Percentiles rank a stretch among this genome's conserved stretches.
phyloP scores from a whole-genome alignment of 1,284 basidiomycete species.

The Polyporus tsugae region DNA sequence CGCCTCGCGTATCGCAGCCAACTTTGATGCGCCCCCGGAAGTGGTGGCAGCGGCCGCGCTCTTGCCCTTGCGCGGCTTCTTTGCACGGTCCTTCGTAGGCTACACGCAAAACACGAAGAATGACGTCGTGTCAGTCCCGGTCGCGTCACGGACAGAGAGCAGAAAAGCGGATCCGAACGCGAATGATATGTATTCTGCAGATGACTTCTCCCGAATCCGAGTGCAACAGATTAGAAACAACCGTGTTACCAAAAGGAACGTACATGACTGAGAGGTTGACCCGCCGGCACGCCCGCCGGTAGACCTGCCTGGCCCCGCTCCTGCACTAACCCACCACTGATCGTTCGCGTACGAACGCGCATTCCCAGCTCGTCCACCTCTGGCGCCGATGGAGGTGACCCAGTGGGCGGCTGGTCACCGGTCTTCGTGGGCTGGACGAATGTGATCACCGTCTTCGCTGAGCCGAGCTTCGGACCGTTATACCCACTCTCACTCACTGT shows the following conservation, averaged over 20 bases:
- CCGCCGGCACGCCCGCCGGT: constrained; percentile 48
- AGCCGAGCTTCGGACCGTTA: constrained; percentile 47
- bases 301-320: constrained; percentile 37
- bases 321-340: constrained; percentile 35
- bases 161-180: constrained; percentile 33
- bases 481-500: constrained; percentile 36
- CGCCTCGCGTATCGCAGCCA: constrained; percentile 25
- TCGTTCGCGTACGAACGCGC: constrained; percentile 46
- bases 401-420: constrained; percentile 46
- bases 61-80: constrained; percentile 64
- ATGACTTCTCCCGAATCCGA: constrained; percentile 18
- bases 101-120: constrained; percentile 43
- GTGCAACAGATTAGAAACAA: constrained; percentile 32
- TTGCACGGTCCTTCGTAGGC: constrained; percentile 76
- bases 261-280: constrained; percentile 81
- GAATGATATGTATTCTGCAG: constrained; percentile 13
- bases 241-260: constrained; percentile 75
- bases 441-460: constrained; percentile 58
- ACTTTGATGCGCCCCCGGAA: constrained; percentile 12
- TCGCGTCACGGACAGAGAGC: constrained; percentile 27
- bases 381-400: constrained; percentile 36
- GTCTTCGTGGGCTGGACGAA: constrained; percentile 61
- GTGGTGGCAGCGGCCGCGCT: constrained; percentile 29
- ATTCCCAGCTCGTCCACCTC: constrained; percentile 69
- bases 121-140: constrained; percentile 33